Base-by-base conservation (phyloP, 2,329 filamentous ascomycete genomes). In the Capronia americana region DNA sequence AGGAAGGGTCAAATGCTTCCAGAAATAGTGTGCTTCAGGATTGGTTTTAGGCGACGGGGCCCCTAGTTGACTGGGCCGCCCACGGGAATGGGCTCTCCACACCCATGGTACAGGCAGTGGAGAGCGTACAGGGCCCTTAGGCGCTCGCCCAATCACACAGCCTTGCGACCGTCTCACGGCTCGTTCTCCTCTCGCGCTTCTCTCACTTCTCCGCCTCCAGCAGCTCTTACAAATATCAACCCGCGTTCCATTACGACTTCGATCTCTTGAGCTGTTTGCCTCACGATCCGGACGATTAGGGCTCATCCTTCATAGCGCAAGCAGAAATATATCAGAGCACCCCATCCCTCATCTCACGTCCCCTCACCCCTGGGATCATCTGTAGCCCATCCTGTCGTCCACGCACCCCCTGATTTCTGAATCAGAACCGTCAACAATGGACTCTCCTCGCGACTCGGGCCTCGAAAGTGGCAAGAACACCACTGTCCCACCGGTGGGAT, bases 381-480 rank as follows among this genome's bases (percentile, higher is more conserved):
- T 7, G 23, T 61, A 28, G 56, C 55, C 57, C 67, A 68, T 44
- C 59, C 60, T 68, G 68, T 68, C 68, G 60, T 70, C 68, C 51
- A 67, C 63, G 24, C 65, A 61, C 26, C 57, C 63, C 34, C 38
- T 70, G n/a, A 20, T 68, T 8, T 28, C 63, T 14, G 48, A 56
- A 44, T 44, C 63, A 8, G 23, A 58, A 41, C 20, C 57, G 23
- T 67, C 69, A 24, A 63, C 63, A 69, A 72, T 72, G 70, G 70
- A 72, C 56, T 69, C 70, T 61, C 65, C 69, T 44, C 66, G 68
- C 53, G 50, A 51, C 34, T 67, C 62, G 41, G 57, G 55, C 23
- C 48, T 59, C 24, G 69, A 71, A 66, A 77, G 72, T 61, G 75
- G 78, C 72, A 80, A 80, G 66, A 75, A 77, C 34, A 73, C 76